Base-by-base conservation (phyloP, 805 yeast species). In the Myxozyma lipomycoides region DNA sequence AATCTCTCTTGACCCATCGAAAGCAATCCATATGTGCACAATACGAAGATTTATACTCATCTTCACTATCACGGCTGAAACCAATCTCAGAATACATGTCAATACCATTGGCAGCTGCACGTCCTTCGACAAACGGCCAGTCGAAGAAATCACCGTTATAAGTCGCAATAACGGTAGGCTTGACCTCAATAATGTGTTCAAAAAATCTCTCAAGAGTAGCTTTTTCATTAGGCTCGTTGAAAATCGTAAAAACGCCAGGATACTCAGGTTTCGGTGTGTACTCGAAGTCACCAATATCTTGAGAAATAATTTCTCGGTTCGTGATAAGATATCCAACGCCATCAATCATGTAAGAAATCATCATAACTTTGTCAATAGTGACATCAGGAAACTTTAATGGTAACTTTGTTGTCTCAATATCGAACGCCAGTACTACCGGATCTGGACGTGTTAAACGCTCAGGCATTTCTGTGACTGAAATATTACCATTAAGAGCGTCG, bases 341-440 rank as follows among this genome's bases (percentile, higher is more conserved):
- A 65, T 93, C 98, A 55, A 93, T 90, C 98, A 95, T 95, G 66
- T 93, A 93, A 2, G 98, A 95, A 45, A 93, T 93, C 98, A 95
- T 95, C 97, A 93, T 93, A 37, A 93, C 78, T 67, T 87, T 95
- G 70, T 93, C 99, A 4, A 85, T 76, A 9, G 84, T 74, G 4
- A 96, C 78, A 62, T 88, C 98, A 0, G 99, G 99, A 60, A 93
- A 93, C 66, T 93, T 95, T 53, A 93, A 75, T 1, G 98, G 98
- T 10, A 95, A 88, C 66, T 93, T 93, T 12, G 97, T 88, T 1
- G 99, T 93, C 73, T 93, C 99, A 48, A 93, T 93, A 76, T 93
- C 99, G 65, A 87, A 93, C 0, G 98, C 98, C 63, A 93, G 67
- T 1, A 95, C 91, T 5, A 93, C 96, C 0, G 98, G 98, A 66